These are phyloP conservation scores for Austroboletus novae-zelandiae DNA, from an alignment of 1,284 basidiomycete species.

Conservation along the genomic window DNA sequence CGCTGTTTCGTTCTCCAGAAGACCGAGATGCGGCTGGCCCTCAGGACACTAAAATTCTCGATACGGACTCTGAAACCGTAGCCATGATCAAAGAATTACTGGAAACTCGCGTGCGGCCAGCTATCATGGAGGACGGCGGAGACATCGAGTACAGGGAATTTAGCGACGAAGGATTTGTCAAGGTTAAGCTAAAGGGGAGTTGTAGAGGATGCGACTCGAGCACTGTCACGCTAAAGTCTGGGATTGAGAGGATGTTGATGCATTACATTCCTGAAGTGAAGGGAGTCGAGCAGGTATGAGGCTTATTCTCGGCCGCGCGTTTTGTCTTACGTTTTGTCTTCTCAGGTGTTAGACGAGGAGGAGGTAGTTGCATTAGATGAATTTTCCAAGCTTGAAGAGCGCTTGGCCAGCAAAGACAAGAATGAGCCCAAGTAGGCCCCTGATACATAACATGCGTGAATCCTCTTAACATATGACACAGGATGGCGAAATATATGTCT, in stretches of 20 bases:
- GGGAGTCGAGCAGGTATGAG: conserved; percentile 87
- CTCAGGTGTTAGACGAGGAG: conserved; percentile 85
- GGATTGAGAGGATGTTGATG: conserved; percentile 98
- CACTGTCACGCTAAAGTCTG: conserved; percentile 92
- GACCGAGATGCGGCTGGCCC: conserved; percentile 79
- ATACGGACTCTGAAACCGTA: conserved; percentile 95
- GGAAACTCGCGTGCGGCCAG: conserved; percentile 92
- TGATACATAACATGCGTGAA: conserved; percentile 18
- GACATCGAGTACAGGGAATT: conserved; percentile 85
- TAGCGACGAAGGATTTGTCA: conserved; percentile 68
- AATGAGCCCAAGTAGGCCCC: conserved; percentile 30
- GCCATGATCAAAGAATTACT: conserved; percentile 99
- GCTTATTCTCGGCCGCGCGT: not conserved
- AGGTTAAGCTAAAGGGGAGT: conserved; percentile 92
- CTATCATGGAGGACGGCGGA: conserved; percentile 95
- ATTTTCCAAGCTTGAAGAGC: conserved; percentile 89
- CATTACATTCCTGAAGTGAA: conserved; percentile 99
- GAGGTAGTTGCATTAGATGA: conserved; percentile 87
- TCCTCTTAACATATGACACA: conserved; percentile 28
- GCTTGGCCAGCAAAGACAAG: conserved; percentile 50
- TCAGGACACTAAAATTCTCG: conserved; percentile 94
- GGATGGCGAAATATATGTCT: conserved; percentile 79
- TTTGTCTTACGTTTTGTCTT: conserved; percentile 9
- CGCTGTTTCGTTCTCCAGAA: conserved; percentile 81
- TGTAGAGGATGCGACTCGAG: conserved; percentile 93